Conservation (phyloP, 78 protist genomes). For the Planoprotostelium fungivorum region DNA sequence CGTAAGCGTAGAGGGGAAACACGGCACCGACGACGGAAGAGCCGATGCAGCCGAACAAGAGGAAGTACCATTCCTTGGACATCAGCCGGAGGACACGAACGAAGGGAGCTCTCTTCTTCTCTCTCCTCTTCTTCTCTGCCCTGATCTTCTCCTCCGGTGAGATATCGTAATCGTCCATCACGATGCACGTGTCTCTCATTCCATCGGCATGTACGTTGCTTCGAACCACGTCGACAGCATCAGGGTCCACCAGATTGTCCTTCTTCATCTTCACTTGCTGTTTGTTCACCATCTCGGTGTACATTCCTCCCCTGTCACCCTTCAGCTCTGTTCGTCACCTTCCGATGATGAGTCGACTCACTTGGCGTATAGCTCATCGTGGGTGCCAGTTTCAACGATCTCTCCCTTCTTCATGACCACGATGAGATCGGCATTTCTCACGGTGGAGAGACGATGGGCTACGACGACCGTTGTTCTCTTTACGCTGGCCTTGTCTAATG, state of each 20-base stretch:
- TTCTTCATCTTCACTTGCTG: slow-evolving; percentile 12
- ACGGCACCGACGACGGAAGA: slow-evolving; percentile 52
- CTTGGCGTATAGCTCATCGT: slow-evolving; percentile 74
- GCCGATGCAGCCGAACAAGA: slow-evolving; percentile 39
- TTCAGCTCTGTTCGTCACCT: slow-evolving; percentile 38
- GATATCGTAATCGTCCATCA: neutral
- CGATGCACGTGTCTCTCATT: no score
- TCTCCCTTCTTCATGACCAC: slow-evolving; percentile 72
- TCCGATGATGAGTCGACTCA: slow-evolving; percentile 47
- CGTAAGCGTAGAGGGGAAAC: slow-evolving; percentile 45
- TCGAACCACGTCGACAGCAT: no score
- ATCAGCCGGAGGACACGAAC: slow-evolving; percentile 31
- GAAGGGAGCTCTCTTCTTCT: slow-evolving; percentile 21
- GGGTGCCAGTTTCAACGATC: slow-evolving; percentile 86
- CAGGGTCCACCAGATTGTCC: no score
- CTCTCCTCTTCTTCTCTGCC: slow-evolving; percentile 4
- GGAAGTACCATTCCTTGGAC: slow-evolving; percentile 11
- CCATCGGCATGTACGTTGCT: no score
- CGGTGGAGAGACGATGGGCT: slow-evolving; percentile 94
- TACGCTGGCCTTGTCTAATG: slow-evolving; percentile 65
- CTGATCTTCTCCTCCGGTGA: slow-evolving; percentile 4
- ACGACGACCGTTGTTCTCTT: slow-evolving; percentile 86
- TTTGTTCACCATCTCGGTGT: no score
- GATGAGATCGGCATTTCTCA: slow-evolving; percentile 78
- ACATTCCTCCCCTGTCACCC: neutral